Base-by-base conservation (phyloP, 805 yeast genomes). In the Wickerhamomyces chaumierensis region DNA sequence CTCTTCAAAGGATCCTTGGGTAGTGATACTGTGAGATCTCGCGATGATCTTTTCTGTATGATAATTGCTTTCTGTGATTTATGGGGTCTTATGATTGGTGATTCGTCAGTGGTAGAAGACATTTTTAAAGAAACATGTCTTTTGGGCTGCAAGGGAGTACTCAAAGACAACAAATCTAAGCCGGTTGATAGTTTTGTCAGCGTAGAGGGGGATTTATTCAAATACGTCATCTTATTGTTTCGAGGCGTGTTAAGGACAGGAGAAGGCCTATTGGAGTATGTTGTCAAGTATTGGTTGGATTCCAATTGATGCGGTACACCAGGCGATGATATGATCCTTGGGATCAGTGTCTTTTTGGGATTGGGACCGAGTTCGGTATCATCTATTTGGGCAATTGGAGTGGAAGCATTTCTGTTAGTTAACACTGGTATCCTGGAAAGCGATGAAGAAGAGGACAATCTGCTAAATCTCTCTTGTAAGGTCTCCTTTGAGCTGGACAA, bases 261-360 rank as follows among this genome's bases (percentile, higher is more conserved):
- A 36, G 31, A 39, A 35, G 27, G 34, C 38, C 12, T 41, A 31
- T 8, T 47, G 49, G 2, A 48, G 41, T 13, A 42, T 15, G 33
- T 9, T 4, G 18, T 13, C 18, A 31, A 12, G 14, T 31, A 31
- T 42, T 39, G 11, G 31, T 29, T 28, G 45, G 39, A 18, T 34
- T 40, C 15, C 7, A 35, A 31, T 11, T 21, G 23, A 21, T 6
- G 23, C 9, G 9, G 23, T 6, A 40, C 25, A n/a, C 31, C 28
- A 5, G 54, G 49, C 1, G 55, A 44, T 1, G 53, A 47, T 3
- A 44, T 39, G 20, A 48, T 48, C 36, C 53, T 45, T 15, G 54
- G 53, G 14, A 51, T 50, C 3, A 42, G 18, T 15, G 53, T 47
- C 18, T 43, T 43, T 23, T 45, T 45, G 33, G 33, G 31, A 18